Percentiles rank a stretch among this genome's conserved stretches.
phyloP scores from a whole-genome alignment of 306 rosid genomes.

The Ceratonia siliqua region DNA sequence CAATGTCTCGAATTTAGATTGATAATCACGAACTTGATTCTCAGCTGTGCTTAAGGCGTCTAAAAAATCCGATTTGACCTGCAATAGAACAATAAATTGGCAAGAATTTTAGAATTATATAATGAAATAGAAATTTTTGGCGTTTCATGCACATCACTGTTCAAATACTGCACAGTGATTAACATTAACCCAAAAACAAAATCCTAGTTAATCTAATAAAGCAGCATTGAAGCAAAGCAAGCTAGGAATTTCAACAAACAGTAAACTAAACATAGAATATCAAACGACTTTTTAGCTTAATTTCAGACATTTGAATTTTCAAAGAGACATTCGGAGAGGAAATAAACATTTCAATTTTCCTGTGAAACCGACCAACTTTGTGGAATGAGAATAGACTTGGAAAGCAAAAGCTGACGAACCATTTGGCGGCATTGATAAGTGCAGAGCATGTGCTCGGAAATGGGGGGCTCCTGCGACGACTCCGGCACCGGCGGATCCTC shows the following conservation, averaged over 20 bases:
- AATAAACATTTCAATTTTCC: not conserved
- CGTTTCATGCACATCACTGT: not conserved
- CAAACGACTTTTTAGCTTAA: not conserved
- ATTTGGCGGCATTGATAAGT: conserved; percentile 97
- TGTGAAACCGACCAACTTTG: not conserved
- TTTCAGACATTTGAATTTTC: not conserved
- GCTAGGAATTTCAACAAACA: not conserved
- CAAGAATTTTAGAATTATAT: not conserved
- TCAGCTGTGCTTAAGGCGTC: conserved; percentile 83
- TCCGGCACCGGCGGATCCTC: conserved; percentile 58
- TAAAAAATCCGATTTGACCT: conserved; percentile 85
- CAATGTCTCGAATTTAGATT: conserved; percentile 52
- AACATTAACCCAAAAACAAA: not conserved
- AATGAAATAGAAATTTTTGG: not conserved
- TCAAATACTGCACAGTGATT: not conserved
- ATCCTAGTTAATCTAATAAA: not conserved
- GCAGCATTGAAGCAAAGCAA: not conserved
- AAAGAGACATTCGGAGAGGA: not conserved
- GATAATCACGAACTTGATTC: conserved; percentile 69
- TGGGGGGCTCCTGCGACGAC: conserved; percentile 21
- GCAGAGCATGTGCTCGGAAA: conserved; percentile 54
- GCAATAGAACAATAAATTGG: not conserved
- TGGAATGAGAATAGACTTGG: not conserved
- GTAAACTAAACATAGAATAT: not conserved
- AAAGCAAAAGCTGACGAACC: conserved; percentile 43